Evolutionary conservation across 2,329 filamentous ascomycete genomes (phyloP).

Genomic region (Talaromyces amestolkiae): DNA sequence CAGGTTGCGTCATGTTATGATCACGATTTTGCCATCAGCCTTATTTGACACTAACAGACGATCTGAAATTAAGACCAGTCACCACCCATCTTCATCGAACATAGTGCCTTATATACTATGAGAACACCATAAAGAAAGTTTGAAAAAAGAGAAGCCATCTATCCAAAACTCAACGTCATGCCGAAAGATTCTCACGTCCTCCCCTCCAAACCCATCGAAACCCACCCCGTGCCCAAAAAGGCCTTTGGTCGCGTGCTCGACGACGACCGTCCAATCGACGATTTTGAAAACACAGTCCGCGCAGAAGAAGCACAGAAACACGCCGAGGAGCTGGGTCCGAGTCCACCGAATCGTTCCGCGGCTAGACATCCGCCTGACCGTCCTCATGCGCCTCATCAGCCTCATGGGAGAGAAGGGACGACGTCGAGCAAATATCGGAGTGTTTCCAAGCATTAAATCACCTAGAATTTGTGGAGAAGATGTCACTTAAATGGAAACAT

Average conservation of each 20-base stretch:
- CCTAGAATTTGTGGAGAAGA: neutral
- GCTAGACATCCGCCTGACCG: slow-evolving; percentile 6
- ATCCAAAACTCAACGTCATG: neutral
- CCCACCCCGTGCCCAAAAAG: slow-evolving; percentile 15
- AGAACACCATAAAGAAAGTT: neutral
- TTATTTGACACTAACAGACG: too few relatives aligned
- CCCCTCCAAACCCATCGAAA: slow-evolving; percentile 15
- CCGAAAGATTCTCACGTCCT: slow-evolving; percentile 10
- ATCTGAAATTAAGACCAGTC: neutral
- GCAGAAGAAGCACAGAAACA: slow-evolving; percentile 11
- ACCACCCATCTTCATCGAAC: neutral
- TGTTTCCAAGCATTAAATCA: slow-evolving; percentile 12
- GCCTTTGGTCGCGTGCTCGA: slow-evolving; percentile 20
- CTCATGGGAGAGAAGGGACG: slow-evolving; percentile 8
- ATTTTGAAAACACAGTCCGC: slow-evolving; percentile 19
- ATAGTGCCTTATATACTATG: neutral
- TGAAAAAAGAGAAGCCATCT: too few relatives aligned
- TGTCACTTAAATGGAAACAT: neutral
- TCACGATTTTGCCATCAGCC: slow-evolving; percentile 15
- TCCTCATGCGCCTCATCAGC: slow-evolving; percentile 7
- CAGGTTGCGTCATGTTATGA: slow-evolving; percentile 16
- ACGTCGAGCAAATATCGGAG: slow-evolving; percentile 19
- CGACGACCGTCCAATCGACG: slow-evolving; percentile 18
- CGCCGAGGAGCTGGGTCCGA: slow-evolving; percentile 12
- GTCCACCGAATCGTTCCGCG: slow-evolving; percentile 17